A percentile compares a stretch with the other conserved stretches of the same genome.
Conservation (phyloP, 495 filamentous ascomycete genomes). For the Articulospora tetracladia region DNA sequence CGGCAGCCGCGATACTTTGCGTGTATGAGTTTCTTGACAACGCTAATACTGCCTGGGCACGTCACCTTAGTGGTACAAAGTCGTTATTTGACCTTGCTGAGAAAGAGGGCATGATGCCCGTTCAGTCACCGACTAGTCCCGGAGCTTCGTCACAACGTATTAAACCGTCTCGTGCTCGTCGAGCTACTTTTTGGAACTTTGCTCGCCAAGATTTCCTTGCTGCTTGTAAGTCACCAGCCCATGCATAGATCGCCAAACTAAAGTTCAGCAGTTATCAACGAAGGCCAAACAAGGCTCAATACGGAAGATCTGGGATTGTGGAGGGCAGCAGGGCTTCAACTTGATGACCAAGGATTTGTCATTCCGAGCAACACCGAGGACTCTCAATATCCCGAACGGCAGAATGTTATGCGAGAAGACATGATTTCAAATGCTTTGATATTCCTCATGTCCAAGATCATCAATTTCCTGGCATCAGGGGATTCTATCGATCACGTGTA, state of each 20-base stretch:
- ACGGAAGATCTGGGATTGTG: constrained; percentile 57
- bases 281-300: constrained; percentile 55
- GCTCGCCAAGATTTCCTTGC: constrained; percentile 62
- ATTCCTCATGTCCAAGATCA: constrained; percentile 59
- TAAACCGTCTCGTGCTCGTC: constrained; percentile 49
- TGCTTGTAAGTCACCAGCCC: constrained; percentile 45
- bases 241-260: background rate
- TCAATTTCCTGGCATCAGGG: constrained; percentile 56
- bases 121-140: constrained; percentile 23
- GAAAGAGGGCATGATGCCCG: constrained; percentile 55
- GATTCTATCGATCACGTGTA: constrained; percentile 36
- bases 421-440: constrained; percentile 58
- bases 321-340: constrained; percentile 56
- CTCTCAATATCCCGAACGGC: constrained; percentile 42
- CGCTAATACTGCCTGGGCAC: constrained; percentile 55
- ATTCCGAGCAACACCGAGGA: constrained; percentile 45
- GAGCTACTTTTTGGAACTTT: constrained; percentile 63
- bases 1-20: constrained; percentile 59
- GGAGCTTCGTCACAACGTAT: constrained; percentile 21
- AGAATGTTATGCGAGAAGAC: constrained; percentile 54
- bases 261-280: constrained; percentile 49
- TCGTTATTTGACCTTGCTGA: constrained; percentile 59
- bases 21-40: constrained; percentile 63
- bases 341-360: constrained; percentile 53
- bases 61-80: constrained; percentile 63